Base-by-base conservation (phyloP, 2,329 filamentous ascomycete genomes). In the Monosporascus sp. region DNA sequence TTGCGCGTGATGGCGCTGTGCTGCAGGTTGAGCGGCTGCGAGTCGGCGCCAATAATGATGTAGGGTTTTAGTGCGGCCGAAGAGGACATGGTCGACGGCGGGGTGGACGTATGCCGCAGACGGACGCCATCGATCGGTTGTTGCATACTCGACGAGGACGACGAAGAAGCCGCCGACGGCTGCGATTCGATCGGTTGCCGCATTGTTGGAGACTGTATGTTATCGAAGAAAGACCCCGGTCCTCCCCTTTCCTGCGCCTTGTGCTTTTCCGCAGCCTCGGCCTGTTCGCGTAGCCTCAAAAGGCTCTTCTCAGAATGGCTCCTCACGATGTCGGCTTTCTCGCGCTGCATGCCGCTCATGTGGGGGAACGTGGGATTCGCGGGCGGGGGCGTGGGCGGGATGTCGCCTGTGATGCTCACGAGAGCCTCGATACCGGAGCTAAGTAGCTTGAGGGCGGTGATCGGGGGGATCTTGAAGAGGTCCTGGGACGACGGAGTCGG, bases 1-100 rank as follows among this genome's bases (percentile, higher is more conserved):
- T 94, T 94, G 60, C 91, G 85, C 18, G 90, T 90, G 58, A 97
- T 90, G 59, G 90, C 88, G 57, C 85, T 85, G 66, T 94, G 88
- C 68, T 97, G 92, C 36, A 90, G 73, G 55, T 86, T 84, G 52
- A 90, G 75, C 22, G 87, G 85, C 61, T 90, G 85, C 31, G 84
- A 85, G 67, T 89, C 82, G 46, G 82, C 81, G n/a, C 85, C 82
- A 51, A 86, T 78, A 46, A 86, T 73, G 50, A 85, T 74, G 62
- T 84, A 83, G 17, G 82, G 82, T 55, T 77, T 70, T 20, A 71
- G 69, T 5, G 64, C 56, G 17, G 62, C 57, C 17, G 64, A 64
- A 20, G 65, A 14, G 11, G 42, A 27, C 7, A 64, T 27, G 8
- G 52, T 52, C 25, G 63, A 58, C 42, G 58, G 61, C 5, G 62